Conservation (phyloP, 2,329 filamentous ascomycete genomes). For the Cladosporium sp. region DNA sequence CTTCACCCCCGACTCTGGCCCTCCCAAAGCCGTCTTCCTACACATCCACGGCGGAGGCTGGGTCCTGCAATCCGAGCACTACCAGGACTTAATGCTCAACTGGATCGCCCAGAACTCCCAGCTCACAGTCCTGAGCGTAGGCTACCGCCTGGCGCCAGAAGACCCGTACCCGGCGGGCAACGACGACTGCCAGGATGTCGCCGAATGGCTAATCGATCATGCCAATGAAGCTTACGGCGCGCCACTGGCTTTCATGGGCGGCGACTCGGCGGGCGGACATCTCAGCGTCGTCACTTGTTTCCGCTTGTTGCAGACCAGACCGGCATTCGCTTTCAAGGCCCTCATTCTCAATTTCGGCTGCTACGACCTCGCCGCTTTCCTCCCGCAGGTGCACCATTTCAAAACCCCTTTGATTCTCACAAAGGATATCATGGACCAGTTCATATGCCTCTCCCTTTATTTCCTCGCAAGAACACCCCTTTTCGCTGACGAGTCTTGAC, state of each 20-base stretch:
- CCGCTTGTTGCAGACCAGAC: slow-evolving; percentile 39
- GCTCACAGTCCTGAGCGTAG: slow-evolving; percentile 50
- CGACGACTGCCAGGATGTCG: slow-evolving; percentile 55
- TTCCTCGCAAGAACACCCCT: neutral
- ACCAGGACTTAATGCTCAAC: slow-evolving; percentile 46
- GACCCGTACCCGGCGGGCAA: slow-evolving; percentile 51
- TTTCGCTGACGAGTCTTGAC: slow-evolving; percentile 1
- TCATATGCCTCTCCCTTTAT: slow-evolving; percentile 17
- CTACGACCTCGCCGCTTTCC: slow-evolving; percentile 45
- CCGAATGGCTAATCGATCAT: slow-evolving; percentile 49
- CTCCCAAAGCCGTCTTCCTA: slow-evolving; percentile 40
- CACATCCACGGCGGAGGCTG: slow-evolving; percentile 53
- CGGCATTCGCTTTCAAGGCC: slow-evolving; percentile 42
- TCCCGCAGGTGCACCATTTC: slow-evolving; percentile 40
- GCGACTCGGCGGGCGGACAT: slow-evolving; percentile 51
- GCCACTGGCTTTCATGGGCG: slow-evolving; percentile 38
- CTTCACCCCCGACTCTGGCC: slow-evolving; percentile 45
- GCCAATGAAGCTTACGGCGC: slow-evolving; percentile 39
- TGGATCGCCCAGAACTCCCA: slow-evolving; percentile 46
- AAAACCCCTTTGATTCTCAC: slow-evolving; percentile 42
- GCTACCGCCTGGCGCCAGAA: slow-evolving; percentile 58
- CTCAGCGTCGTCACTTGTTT: slow-evolving; percentile 45
- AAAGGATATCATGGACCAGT: slow-evolving; percentile 39
- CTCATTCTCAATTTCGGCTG: slow-evolving; percentile 51
- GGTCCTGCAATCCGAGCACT: slow-evolving; percentile 39